phyloP scores from a whole-genome alignment of 768 basidiomycete species.

The Serendipita vermifera region DNA sequence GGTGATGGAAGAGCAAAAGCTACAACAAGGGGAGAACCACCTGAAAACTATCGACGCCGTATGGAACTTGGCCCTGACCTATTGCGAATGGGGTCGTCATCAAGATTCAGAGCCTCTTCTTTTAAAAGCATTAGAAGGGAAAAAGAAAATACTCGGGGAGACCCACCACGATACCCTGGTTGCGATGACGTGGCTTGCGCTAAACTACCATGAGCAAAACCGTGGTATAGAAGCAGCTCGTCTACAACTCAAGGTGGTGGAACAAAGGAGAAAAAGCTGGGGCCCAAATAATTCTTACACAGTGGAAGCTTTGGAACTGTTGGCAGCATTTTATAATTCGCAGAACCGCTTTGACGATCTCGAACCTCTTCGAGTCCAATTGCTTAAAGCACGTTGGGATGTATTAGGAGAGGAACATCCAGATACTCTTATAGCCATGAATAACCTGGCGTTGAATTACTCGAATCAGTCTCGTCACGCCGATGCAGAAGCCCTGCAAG shows the following conservation, averaged over 20 bases:
- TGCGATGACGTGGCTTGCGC: neutral
- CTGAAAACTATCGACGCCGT: neutral
- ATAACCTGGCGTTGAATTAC: too few relatives aligned
- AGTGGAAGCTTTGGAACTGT: neutral
- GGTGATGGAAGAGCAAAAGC: too few relatives aligned
- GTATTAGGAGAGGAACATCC: too few relatives aligned
- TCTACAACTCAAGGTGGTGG: neutral
- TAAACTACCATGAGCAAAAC: neutral
- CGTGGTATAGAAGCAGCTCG: neutral
- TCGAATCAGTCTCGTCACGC: too few relatives aligned
- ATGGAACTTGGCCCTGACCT: neutral
- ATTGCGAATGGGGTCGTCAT: neutral
- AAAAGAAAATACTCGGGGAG: neutral
- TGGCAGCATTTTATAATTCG: neutral
- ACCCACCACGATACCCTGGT: neutral
- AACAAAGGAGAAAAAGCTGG: neutral
- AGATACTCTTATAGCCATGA: too few relatives aligned
- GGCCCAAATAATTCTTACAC: neutral
- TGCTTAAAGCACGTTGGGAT: too few relatives aligned
- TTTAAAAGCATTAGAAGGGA: neutral
- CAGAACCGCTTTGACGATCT: too few relatives aligned
- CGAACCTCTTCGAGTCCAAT: too few relatives aligned
- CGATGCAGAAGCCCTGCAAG: too few relatives aligned
- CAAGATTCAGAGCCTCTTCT: neutral
- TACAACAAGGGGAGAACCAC: too few relatives aligned